Evolutionary conservation across 164 flowering plant species (phyloP).

Genomic region (Aristolochia contorta): DNA sequence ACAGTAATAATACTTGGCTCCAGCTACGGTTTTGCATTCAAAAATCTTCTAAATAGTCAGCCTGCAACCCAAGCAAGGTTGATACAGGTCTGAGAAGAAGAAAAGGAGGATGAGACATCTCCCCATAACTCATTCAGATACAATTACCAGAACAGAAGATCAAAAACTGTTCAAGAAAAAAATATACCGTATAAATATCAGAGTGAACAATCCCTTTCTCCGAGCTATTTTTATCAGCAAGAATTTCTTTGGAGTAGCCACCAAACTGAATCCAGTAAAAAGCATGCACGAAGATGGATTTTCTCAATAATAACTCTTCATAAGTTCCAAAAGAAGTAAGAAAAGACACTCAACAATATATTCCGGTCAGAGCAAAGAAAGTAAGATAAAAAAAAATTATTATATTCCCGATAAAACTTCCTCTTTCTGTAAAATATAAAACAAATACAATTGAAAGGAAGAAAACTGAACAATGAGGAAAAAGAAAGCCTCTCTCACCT

Average conservation of each 20-base stretch:
- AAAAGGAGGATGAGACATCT: too few species aligned
- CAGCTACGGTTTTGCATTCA: too few species aligned
- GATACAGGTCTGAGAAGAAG: too few species aligned
- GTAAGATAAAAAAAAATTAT: too few species aligned
- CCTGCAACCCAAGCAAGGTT: too few species aligned
- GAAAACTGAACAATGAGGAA: not conserved
- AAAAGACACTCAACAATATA: not conserved
- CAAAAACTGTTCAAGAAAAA: too few species aligned
- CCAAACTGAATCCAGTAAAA: slow-evolving; percentile 26
- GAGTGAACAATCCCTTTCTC: slow-evolving; percentile 94
- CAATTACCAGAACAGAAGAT: too few species aligned
- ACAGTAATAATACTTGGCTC: too few species aligned
- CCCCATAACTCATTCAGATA: too few species aligned
- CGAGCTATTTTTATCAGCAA: slow-evolving; percentile 62
- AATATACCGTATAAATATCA: too few species aligned
- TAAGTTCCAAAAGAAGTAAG: not conserved
- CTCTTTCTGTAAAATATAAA: not conserved
- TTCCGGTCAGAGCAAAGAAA: not conserved
- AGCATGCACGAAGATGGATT: not conserved
- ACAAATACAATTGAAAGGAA: not conserved
- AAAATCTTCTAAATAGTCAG: too few species aligned
- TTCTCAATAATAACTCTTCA: not conserved
- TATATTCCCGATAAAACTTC: not conserved
- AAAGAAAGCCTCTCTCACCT: slow-evolving; percentile 33
- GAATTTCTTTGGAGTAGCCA: slow-evolving; percentile 86